Base-by-base conservation (phyloP, 2,329 filamentous ascomycete species). In the Pseudogymnoascus sp. region DNA sequence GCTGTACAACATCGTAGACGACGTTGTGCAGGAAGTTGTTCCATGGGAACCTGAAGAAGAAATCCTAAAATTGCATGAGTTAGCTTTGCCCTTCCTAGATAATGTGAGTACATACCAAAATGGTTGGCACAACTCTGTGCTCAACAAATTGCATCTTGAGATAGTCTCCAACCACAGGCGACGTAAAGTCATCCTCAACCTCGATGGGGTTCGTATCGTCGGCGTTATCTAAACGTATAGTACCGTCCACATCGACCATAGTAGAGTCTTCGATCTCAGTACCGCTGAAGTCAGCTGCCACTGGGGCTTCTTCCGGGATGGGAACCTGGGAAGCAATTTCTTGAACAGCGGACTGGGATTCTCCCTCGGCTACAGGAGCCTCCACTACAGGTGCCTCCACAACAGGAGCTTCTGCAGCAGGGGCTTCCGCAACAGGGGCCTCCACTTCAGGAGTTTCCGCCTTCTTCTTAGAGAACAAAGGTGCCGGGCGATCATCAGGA, bases 1-100 rank as follows among this genome's bases (percentile, higher is more conserved):
- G 94, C 74, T 99, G 94, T 45, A 99, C 90, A 71, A 99, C 92
- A 74, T 99, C 94, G 73, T 99, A 99, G 58, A 99, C 94, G 45
- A 99, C 94, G 71, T 99, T 99, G 76, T 99, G 94, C 48, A 99
- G 82, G 72, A 99, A 99, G 74, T 99, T 99, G 76, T 99, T 99
- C 94, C 94, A 99, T 1, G 94, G 93, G 71, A 97, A 99, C 64
- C 88, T 86, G 79, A 99, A 99, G 77, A 99, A 99, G 79, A 97
- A 97, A 62, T 92, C 90, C 91, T 95, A 66, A 9, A 33, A 55
- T 55, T 33, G 48, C 29, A 63, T 31, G 33, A 27, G 45, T 71
- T 65, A 65, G 63, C 69, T 65, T 48, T 58, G 18, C 21, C 29
- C 25, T 60, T 36, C 31, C 5, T 12, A 3, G 2, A 33, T 12